Percentiles rank a stretch among this genome's conserved stretches.
Conservation (phyloP, 371 early-diverging fungal species). For the Chytridiales sp. region DNA sequence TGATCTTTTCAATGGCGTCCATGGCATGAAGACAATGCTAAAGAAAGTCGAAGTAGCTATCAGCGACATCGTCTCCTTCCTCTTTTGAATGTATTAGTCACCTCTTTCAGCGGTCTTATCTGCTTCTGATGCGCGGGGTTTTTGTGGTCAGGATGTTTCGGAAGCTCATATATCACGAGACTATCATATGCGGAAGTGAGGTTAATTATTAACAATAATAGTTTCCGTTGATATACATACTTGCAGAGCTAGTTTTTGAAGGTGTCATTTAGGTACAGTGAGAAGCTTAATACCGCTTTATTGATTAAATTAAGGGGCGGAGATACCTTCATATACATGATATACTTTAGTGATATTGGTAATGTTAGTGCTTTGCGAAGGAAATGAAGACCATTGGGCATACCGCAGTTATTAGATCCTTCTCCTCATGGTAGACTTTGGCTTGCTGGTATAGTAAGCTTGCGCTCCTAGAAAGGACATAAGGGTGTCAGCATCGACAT, state of each 20-base stretch:
- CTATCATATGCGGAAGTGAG: slow-evolving; percentile 27
- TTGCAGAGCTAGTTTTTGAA: slow-evolving; percentile 8
- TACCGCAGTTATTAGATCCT: slow-evolving; percentile 8
- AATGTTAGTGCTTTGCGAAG: not conserved
- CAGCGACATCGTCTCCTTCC: too few species aligned
- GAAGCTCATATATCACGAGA: slow-evolving; percentile 55
- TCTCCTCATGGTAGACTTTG: not conserved
- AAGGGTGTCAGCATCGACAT: not conserved
- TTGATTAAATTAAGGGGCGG: too few species aligned
- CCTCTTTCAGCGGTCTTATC: slow-evolving; percentile 38
- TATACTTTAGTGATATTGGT: slow-evolving; percentile 1
- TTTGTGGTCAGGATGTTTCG: slow-evolving; percentile 54
- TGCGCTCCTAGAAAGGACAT: not conserved
- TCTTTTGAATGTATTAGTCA: slow-evolving; percentile 21
- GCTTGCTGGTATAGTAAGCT: slow-evolving; percentile 5
- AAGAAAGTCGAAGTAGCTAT: not conserved
- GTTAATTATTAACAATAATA: not conserved
- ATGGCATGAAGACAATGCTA: slow-evolving; percentile 52
- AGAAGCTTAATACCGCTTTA: not conserved
- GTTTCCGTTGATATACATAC: slow-evolving; percentile 5
- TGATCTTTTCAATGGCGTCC: slow-evolving; percentile 49
- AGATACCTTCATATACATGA: slow-evolving; percentile 24
- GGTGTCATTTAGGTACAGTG: not conserved
- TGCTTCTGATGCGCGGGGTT: slow-evolving; percentile 42
- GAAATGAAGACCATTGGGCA: not conserved